Conservation (phyloP, 805 yeast genomes). For the Candida parachauliodes region DNA sequence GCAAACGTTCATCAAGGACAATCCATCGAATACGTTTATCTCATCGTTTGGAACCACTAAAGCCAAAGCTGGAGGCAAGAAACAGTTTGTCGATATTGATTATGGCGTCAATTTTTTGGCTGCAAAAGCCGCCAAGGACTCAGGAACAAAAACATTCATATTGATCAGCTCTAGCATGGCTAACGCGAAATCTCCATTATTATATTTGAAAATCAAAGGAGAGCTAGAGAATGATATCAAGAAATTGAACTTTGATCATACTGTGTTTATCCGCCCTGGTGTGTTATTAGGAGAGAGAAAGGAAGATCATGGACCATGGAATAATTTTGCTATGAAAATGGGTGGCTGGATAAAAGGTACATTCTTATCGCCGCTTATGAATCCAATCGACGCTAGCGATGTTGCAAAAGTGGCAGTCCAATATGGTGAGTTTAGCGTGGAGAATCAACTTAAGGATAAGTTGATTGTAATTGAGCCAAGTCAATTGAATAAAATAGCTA, state of each 20-base stretch:
- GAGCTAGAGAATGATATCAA: slow-evolving; percentile 66
- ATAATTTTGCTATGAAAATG: slow-evolving; percentile 25
- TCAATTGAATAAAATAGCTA: slow-evolving; percentile 19
- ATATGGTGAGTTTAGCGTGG: slow-evolving; percentile 24
- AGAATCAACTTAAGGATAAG: slow-evolving; percentile 13
- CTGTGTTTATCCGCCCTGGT: slow-evolving; percentile 80
- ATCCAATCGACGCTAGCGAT: slow-evolving; percentile 59
- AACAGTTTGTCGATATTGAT: slow-evolving; percentile 66
- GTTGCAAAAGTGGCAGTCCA: slow-evolving; percentile 56
- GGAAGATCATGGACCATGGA: slow-evolving; percentile 33
- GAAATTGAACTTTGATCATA: slow-evolving; percentile 61
- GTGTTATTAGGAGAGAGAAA: slow-evolving; percentile 62
- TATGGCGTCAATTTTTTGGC: slow-evolving; percentile 64
- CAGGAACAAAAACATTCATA: slow-evolving; percentile 65
- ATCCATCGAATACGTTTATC: slow-evolving; percentile 32
- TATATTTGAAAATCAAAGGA: slow-evolving; percentile 70
- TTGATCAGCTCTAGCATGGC: slow-evolving; percentile 68
- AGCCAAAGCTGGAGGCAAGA: slow-evolving; percentile 69
- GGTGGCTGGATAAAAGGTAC: slow-evolving; percentile 20
- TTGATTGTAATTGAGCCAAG: slow-evolving; percentile 19
- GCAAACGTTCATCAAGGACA: slow-evolving; percentile 22
- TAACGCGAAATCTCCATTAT: slow-evolving; percentile 47
- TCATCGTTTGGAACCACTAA: slow-evolving; percentile 76
- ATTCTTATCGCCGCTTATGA: slow-evolving; percentile 7
- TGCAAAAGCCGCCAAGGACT: slow-evolving; percentile 70